phyloP scores from a whole-genome alignment of 345 rosid genomes.

The Physaria fendleri region DNA sequence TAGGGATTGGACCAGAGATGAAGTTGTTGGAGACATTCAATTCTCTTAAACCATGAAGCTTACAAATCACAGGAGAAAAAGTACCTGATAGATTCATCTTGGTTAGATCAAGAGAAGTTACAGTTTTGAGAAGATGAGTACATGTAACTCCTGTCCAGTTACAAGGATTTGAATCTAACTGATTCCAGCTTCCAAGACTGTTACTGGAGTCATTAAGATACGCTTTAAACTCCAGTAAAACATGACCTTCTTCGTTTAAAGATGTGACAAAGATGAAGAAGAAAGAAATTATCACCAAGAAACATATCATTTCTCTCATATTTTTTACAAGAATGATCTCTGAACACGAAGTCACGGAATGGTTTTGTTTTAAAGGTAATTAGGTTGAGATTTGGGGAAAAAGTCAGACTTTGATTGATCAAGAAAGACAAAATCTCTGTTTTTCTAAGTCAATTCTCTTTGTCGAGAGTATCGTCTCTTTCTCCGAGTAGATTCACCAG shows the following conservation, averaged over 20 bases:
- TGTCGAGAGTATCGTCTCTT: slow-evolving; percentile 9
- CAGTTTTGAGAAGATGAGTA: slow-evolving; percentile 36
- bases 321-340: not conserved
- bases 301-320: slow-evolving; percentile 23
- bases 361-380: not conserved
- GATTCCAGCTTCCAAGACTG: slow-evolving; percentile 53
- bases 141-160: slow-evolving; percentile 63
- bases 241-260: slow-evolving; percentile 45
- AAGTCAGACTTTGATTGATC: slow-evolving; percentile 18
- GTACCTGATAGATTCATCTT: slow-evolving; percentile 55
- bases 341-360: slow-evolving; percentile 17
- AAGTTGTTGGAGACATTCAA: slow-evolving; percentile 51
- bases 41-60: slow-evolving; percentile 35
- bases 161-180: slow-evolving; percentile 51
- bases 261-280: slow-evolving; percentile 31
- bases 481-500: slow-evolving; percentile 1
- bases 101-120: slow-evolving; percentile 46
- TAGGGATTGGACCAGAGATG: slow-evolving; percentile 52
- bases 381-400: not conserved
- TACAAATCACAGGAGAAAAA: slow-evolving; percentile 51
- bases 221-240: slow-evolving; percentile 51
- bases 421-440: slow-evolving; percentile 8
- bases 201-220: slow-evolving; percentile 41
- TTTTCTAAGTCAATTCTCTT: not conserved
- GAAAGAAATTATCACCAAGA: slow-evolving; percentile 15